Base-by-base conservation (phyloP, 1,284 basidiomycete species). In the Rhodotorula sp. region DNA sequence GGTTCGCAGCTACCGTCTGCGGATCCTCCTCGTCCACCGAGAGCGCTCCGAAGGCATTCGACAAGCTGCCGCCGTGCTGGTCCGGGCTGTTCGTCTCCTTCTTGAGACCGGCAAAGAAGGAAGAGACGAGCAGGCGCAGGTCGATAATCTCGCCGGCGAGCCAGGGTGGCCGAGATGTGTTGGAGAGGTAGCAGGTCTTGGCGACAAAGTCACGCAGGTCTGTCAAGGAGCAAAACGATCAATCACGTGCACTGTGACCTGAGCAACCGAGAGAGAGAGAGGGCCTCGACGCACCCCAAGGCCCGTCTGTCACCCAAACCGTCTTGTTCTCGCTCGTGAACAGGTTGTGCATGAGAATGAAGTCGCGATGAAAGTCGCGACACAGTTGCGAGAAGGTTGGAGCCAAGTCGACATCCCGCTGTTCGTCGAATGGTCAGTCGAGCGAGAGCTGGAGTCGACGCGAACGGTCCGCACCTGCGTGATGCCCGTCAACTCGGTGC, bases 401-500 rank as follows among this genome's bases (percentile, higher is more conserved):
- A 1, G 93, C 88, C 11, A 78, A 67, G 78, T 96, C 87, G 59
- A 97, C 89, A 80, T 92, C 88, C 26, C 83, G 84, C 92, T 95
- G 78, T 31, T 18, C n/a, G 18, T 44, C n/a, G 13, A 22, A 47
- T 58, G 44, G 60, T n/a, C 34, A 9, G n/a, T n/a, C 61, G 70
- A 57, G 61, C 40, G 34, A 18, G 28, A 16, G 55, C 60, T 4
- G 31, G 30, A 46, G 63, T 20, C 20, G n/a, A 22, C 4, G 44
- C 22, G 11, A 56, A 56, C 22, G 34, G 65, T 24, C 58, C 84
- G 70, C 70, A 93, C 92, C 84, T 98, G 94, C 22, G 87, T 89
- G 67, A 99, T 94, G 22, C 94, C 93, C 9, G 95, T 99, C 60
- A 99, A 83, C 46, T 86, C 80, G 7, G 84, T 90, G 80, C 94